These are phyloP conservation scores for Escallonia herrerae DNA, from an alignment of 129 eudicot genomes.

Conservation along the genomic window DNA sequence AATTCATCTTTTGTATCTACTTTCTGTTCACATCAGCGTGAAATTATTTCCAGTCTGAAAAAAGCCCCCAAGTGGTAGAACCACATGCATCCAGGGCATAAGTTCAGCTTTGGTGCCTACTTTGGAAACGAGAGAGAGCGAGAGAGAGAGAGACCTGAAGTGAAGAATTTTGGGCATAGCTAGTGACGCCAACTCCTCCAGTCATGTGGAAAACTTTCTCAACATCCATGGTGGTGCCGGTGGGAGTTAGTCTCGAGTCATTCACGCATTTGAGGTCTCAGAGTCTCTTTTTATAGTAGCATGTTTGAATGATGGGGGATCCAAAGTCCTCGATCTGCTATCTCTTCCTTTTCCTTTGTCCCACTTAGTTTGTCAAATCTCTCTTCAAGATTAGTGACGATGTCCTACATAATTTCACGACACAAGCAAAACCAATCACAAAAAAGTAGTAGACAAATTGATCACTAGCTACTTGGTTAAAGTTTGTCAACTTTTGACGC, in stretches of 20 bases:
- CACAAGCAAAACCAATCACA: too few species aligned
- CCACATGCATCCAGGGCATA: too few species aligned
- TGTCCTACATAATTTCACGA: not conserved
- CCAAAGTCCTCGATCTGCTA: not conserved
- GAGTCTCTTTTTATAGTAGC: slow-evolving; percentile 15
- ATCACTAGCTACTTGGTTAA: not conserved
- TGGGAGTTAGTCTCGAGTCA: not conserved
- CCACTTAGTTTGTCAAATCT: not conserved
- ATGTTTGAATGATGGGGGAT: not conserved
- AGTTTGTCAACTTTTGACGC: not conserved
- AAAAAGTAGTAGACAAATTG: not conserved
- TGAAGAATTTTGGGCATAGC: slow-evolving; percentile 79
- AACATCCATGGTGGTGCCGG: slow-evolving; percentile 57
- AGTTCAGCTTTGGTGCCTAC: too few species aligned
- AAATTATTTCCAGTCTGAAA: too few species aligned
- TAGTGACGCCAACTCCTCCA: slow-evolving; percentile 73
- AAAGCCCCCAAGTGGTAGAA: too few species aligned
- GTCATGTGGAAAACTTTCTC: slow-evolving; percentile 80
- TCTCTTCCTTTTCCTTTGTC: not conserved
- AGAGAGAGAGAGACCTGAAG: slow-evolving; percentile 55
- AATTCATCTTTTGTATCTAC: not conserved
- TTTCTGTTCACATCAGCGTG: too few species aligned
- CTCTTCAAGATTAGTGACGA: not conserved
- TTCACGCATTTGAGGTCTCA: not conserved
- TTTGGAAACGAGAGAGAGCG: not conserved